Conservation (phyloP, 2,329 filamentous ascomycete genomes). For the Exophiala lecanii-corni region DNA sequence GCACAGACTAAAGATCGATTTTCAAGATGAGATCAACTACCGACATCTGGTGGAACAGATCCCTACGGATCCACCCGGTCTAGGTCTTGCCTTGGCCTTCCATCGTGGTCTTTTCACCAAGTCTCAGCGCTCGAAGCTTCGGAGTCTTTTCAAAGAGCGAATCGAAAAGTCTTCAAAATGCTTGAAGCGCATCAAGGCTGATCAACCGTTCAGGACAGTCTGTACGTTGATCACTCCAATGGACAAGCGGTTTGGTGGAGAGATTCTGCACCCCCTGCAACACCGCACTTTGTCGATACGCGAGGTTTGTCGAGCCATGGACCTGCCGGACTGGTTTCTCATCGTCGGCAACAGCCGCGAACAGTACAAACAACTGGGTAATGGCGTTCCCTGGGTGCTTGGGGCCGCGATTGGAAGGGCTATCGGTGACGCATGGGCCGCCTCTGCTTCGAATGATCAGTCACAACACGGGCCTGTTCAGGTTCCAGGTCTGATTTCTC, state of each 20-base stretch:
- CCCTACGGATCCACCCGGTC: conserved; percentile 47
- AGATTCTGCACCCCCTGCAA: conserved; percentile 61
- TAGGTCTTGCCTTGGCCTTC: conserved; percentile 21
- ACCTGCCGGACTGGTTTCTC: conserved; percentile 65
- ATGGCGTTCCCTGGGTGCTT: conserved; percentile 68
- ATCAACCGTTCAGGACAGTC: conserved; percentile 58
- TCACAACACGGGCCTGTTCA: neutral
- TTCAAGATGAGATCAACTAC: conserved; percentile 21
- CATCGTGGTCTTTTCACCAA: conserved; percentile 8
- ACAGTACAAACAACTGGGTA: conserved; percentile 67
- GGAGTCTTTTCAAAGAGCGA: conserved; percentile 24
- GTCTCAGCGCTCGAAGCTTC: conserved; percentile 32
- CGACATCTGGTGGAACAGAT: conserved; percentile 53
- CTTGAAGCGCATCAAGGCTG: conserved; percentile 34
- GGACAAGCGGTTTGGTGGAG: conserved; percentile 50
- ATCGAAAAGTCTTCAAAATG: conserved; percentile 22
- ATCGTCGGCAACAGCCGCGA: conserved; percentile 54
- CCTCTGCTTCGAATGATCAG: neutral
- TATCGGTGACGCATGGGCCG: conserved; percentile 69
- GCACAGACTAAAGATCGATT: conserved; percentile 38
- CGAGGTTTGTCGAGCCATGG: conserved; percentile 66
- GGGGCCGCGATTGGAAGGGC: conserved; percentile 61
- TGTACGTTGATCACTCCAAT: conserved; percentile 49
- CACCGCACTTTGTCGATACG: conserved; percentile 58
- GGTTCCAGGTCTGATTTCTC: neutral